Evolutionary conservation across 129 eudicot genomes (phyloP), one percentile per base, ranked within the genome.

Genomic region (Saposhnikovia divaricata): DNA sequence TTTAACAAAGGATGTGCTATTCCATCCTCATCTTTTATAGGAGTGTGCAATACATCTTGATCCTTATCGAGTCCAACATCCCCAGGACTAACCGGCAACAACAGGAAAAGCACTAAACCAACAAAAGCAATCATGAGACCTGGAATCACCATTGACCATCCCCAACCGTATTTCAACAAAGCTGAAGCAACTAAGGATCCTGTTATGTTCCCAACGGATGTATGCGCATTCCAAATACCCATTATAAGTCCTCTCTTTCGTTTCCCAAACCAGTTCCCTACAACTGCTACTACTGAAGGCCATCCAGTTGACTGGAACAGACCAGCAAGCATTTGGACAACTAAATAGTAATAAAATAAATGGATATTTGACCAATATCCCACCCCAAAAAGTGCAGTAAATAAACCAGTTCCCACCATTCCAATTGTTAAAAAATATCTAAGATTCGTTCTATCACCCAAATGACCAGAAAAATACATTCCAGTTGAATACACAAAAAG

Each of bases 281-380:
- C 90, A 0, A 93, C 96, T 13, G 98, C 96, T 34, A 93, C 97
- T 69, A 93, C 98, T 1, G 97, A 93, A 39, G 98, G 98, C 98
- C 98, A 93, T 12, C 98, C 97, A 46, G 98, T 91, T 45, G 98
- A 93, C 71, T 93, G 98, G 77, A 88, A 90, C 80, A 93, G 81
- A n/a, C 98, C 98, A 23, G 98, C 96, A 61, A 91, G 81, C 98
- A 93, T 90, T 79, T 93, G 97, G n/a, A 91, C 87, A 15, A 88
- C 77, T 78, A 93, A 82, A 59, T 91, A 93, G 86, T 90, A 93
- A 72, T 85, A 91, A 34, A 89, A 93, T 38, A 78, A 19, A 76
- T 91, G 97, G 27, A 93, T 81, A 63, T 87, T 90, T 2, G 89
- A 87, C 96, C 96, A 93, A 44, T 93, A 93, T 16, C 97, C 98